phyloP scores from a whole-genome alignment of 108 stramenopile species.

The Phaeodactylum tricornutum region DNA sequence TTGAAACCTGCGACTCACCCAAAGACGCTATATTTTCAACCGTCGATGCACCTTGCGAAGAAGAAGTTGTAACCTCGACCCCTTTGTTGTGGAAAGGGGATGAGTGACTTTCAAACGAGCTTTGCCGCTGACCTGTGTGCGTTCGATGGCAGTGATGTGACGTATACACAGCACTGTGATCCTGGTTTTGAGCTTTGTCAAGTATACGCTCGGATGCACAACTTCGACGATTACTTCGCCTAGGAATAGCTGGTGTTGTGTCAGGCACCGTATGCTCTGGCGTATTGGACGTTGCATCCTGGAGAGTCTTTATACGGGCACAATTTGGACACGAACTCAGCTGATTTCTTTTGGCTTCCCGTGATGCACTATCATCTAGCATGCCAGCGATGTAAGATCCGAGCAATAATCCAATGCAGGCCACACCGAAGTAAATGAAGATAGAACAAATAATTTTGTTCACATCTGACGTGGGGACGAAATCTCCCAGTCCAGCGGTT shows the following conservation, averaged over 20 bases:
- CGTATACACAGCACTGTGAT: too few species aligned
- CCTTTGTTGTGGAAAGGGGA: too few species aligned
- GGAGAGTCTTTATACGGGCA: constrained; percentile 37
- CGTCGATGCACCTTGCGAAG: too few species aligned
- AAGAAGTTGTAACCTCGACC: too few species aligned
- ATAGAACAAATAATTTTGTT: constrained; percentile 81
- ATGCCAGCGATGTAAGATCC: constrained; percentile 74
- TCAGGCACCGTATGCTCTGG: neutral
- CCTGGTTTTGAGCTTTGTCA: too few species aligned
- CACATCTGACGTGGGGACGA: constrained; percentile 61
- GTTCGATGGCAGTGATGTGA: too few species aligned
- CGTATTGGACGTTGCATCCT: constrained; percentile 19
- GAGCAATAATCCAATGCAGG: constrained; percentile 83
- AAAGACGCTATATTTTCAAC: too few species aligned
- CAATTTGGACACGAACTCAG: constrained; percentile 72
- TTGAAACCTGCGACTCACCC: too few species aligned
- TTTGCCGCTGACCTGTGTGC: too few species aligned
- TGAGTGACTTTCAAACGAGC: too few species aligned
- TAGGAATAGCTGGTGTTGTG: neutral
- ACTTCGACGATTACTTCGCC: too few species aligned
- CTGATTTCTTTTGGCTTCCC: constrained; percentile 44
- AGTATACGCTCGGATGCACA: neutral
- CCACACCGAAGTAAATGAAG: constrained; percentile 86
- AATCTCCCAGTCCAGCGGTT: constrained; percentile 79
- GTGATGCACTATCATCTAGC: constrained; percentile 56